Evolutionary conservation across 2,329 filamentous ascomycete genomes (phyloP).

Genomic region (Exophiala sideris): DNA sequence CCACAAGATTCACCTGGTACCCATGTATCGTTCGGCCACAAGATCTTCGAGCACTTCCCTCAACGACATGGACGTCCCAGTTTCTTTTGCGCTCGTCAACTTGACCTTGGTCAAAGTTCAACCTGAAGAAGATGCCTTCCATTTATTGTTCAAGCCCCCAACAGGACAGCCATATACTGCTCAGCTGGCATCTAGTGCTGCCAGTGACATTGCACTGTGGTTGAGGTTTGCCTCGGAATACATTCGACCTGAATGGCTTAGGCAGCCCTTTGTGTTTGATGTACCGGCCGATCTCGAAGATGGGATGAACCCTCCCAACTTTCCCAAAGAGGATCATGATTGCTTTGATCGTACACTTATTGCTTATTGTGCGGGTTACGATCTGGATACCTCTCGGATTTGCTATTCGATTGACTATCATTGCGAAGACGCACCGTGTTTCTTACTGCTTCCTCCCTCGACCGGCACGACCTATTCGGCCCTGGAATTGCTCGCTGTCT

Average conservation of each 20-base stretch:
- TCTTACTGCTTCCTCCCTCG: constrained; percentile 59
- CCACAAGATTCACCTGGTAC: constrained; percentile 66
- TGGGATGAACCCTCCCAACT: constrained; percentile 45
- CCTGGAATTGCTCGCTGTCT: constrained; percentile 65
- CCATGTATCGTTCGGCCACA: constrained; percentile 57
- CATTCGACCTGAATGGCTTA: constrained; percentile 63
- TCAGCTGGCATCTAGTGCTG: constrained; percentile 62
- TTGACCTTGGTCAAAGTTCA: constrained; percentile 59
- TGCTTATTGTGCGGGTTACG: constrained; percentile 68
- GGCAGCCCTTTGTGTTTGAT: constrained; percentile 60
- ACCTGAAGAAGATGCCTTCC: constrained; percentile 63
- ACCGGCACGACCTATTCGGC: constrained; percentile 53
- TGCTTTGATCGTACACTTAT: constrained; percentile 65
- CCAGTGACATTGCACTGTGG: constrained; percentile 61
- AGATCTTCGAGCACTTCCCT: constrained; percentile 55
- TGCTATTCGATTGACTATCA: constrained; percentile 60
- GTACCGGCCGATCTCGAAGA: constrained; percentile 57
- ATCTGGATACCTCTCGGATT: constrained; percentile 64
- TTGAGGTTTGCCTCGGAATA: constrained; percentile 61
- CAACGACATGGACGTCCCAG: constrained; percentile 48
- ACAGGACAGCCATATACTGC: constrained; percentile 54
- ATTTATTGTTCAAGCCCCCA: constrained; percentile 61
- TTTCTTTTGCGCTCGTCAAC: constrained; percentile 62
- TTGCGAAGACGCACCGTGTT: constrained; percentile 65
- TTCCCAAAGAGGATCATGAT: constrained; percentile 55